Base-by-base conservation (phyloP, 225 moss, liverwort and hornwort species). In the Sphagnum contortum region DNA sequence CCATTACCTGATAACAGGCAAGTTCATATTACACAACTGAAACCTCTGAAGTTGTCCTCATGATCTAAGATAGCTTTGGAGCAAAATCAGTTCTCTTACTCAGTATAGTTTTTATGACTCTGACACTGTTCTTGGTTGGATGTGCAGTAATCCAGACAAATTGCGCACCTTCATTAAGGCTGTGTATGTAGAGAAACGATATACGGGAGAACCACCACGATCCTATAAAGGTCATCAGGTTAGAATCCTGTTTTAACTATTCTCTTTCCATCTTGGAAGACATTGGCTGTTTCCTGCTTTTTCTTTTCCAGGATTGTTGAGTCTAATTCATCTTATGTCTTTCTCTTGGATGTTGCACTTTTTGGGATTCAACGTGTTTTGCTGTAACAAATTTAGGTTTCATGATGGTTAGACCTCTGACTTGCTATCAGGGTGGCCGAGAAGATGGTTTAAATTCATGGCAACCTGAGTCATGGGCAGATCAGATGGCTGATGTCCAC, bases 101-200 rank as follows among this genome's bases (percentile, higher is more conserved):
- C 29, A 29, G 29, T 29, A 29, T 29, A 1, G 29, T 29, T 29
- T 29, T 29, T 29, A 29, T 29, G 29, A 29, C 29, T 29, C 29
- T 29, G 29, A 29, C 29, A 29, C 29, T 29, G 29, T 29, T 29
- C 29, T 29, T 29, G 29, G 29, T 29, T 29, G 48, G 48, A 47
- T 64, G 3, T 64, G 58, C 86, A 93, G 93, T 77, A 93, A 72
- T 68, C 76, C 83, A 59, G 89, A 93, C 47, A 91, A 77, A 65
- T 69, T 98, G 74, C 90, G 96, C 51, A 91, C 93, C 6, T 98
- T 93, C 61, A 91, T 98, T 47, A 89, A 83, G 75, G 72, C 81
- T 64, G 93, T 93, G 12, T 98, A 98, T 66, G 93, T 85, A 77
- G 90, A 98, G 48, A 81, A 75, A 60, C 87, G 90, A 45, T 98